Percentiles rank a stretch among this genome's conserved stretches.
These are phyloP conservation scores for Amanita thiersii DNA, from an alignment of 768 basidiomycete species.

Conservation along the genomic window DNA sequence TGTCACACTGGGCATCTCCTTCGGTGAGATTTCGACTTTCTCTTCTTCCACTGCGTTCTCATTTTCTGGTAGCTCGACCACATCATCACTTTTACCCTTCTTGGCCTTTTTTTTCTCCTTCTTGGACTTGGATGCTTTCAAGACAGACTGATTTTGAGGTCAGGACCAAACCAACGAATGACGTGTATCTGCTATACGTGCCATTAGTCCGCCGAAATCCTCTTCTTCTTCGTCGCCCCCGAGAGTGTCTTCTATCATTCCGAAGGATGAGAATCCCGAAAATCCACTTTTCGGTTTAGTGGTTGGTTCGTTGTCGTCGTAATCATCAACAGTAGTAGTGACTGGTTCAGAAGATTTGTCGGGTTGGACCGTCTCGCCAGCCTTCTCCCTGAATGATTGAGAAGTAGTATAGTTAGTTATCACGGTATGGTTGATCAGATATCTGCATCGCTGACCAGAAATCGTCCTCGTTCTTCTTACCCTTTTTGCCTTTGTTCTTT, in stretches of 20 bases:
- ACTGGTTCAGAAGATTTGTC: conserved; percentile 24
- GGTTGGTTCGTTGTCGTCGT: conserved; percentile 26
- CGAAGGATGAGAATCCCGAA: conserved; percentile 44
- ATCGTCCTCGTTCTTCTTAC: conserved; percentile 75
- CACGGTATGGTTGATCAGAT: conserved; percentile 10
- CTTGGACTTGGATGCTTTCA: conserved; percentile 50
- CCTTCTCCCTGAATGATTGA: conserved; percentile 43
- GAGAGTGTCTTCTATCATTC: conserved; percentile 31
- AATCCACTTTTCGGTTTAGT: conserved; percentile 28
- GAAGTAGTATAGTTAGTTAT: conserved; percentile 6
- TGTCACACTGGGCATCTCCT: conserved; percentile 41
- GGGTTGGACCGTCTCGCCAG: conserved; percentile 47
- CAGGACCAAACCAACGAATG: conserved; percentile 7
- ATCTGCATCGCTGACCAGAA: conserved; percentile 52
- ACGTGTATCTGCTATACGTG: conserved; percentile 21
- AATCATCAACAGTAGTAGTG: conserved; percentile 27
- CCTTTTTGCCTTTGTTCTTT: conserved; percentile 80
- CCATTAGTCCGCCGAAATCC: conserved; percentile 74
- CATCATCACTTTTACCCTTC: conserved; percentile 23
- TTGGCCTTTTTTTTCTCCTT: conserved; percentile 52
- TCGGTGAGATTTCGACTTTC: conserved; percentile 19
- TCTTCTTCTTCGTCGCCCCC: conserved; percentile 48
- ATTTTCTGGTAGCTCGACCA: conserved; percentile 16
- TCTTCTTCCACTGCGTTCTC: conserved; percentile 21
- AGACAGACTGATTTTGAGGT: conserved; percentile 38